Evolutionary conservation across 441 rosid species (phyloP).

Genomic region (Croton laevigatus): DNA sequence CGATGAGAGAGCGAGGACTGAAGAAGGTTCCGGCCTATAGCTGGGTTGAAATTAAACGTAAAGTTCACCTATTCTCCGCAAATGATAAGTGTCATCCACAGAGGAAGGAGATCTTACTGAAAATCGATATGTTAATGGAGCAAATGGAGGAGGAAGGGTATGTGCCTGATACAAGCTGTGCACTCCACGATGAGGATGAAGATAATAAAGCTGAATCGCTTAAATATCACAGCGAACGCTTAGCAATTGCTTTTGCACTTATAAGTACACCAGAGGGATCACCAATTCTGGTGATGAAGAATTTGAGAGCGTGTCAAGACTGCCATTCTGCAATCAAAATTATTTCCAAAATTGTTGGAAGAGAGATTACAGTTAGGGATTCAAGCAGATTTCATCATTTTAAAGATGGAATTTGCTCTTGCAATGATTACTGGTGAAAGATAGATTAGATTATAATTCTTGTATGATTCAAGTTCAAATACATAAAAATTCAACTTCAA

Average conservation of each 20-base stretch:
- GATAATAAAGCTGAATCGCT: constrained; percentile 62
- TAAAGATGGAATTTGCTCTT: constrained; percentile 66
- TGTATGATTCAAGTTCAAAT: background rate
- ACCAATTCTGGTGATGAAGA: constrained; percentile 70
- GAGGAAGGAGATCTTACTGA: constrained; percentile 43
- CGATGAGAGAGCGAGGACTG: constrained; percentile 72
- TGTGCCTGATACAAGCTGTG: constrained; percentile 66
- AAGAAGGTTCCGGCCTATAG: constrained; percentile 67
- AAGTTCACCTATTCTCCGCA: constrained; percentile 56
- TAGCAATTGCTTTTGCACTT: constrained; percentile 73
- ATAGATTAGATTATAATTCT: background rate
- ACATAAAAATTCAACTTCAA: background rate
- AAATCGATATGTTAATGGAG: constrained; percentile 45
- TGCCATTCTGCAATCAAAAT: constrained; percentile 77
- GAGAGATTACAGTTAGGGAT: constrained; percentile 77
- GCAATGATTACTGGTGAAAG: constrained; percentile 74
- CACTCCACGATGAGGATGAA: constrained; percentile 62
- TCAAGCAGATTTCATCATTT: constrained; percentile 80
- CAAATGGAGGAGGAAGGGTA: constrained; percentile 62
- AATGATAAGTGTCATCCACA: constrained; percentile 60
- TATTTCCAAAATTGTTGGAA: constrained; percentile 55
- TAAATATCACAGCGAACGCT: constrained; percentile 68
- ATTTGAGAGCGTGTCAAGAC: constrained; percentile 70
- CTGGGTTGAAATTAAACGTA: constrained; percentile 75
- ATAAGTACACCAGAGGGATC: constrained; percentile 68